phyloP scores from a whole-genome alignment of 2,329 filamentous ascomycete genomes.

The Fusarium neocosmosporiellum region DNA sequence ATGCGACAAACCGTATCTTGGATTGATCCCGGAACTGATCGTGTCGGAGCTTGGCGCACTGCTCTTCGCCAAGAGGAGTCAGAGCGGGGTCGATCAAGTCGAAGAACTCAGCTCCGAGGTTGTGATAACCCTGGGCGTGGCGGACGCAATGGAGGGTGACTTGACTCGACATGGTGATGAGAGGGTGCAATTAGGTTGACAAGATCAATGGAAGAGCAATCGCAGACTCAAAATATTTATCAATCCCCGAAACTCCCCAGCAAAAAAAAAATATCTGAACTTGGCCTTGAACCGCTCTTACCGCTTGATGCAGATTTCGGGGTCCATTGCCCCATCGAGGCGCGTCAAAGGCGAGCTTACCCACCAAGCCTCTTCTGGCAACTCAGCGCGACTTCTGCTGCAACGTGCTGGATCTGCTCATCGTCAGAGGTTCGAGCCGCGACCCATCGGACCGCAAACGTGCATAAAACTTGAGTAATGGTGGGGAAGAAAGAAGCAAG shows the following conservation, averaged over 20 bases:
- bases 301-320: conserved; percentile 1
- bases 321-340: conserved; percentile 13
- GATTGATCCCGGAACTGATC: conserved; percentile 31
- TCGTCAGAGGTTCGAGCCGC: conserved; percentile 14
- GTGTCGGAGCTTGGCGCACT: conserved; percentile 23
- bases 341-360: conserved; percentile 8
- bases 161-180: conserved; percentile 12
- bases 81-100: conserved; percentile 26
- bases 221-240: background rate
- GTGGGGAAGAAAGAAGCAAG: background rate
- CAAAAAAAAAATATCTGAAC: background rate
- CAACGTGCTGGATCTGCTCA: conserved; percentile 21
- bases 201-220: background rate
- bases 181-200: background rate
- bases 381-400: conserved; percentile 21
- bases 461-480: background rate
- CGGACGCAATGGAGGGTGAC: conserved; percentile 28
- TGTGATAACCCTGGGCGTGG: conserved; percentile 33
- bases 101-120: conserved; percentile 34
- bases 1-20: conserved; percentile 26
- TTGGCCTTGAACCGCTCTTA: conserved; percentile 6
- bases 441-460: background rate
- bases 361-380: conserved; percentile 13
- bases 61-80: conserved; percentile 31
- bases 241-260: background rate